Evolutionary conservation across 345 rosid genomes (phyloP).

Genomic region (Noccaea bulbosa): DNA sequence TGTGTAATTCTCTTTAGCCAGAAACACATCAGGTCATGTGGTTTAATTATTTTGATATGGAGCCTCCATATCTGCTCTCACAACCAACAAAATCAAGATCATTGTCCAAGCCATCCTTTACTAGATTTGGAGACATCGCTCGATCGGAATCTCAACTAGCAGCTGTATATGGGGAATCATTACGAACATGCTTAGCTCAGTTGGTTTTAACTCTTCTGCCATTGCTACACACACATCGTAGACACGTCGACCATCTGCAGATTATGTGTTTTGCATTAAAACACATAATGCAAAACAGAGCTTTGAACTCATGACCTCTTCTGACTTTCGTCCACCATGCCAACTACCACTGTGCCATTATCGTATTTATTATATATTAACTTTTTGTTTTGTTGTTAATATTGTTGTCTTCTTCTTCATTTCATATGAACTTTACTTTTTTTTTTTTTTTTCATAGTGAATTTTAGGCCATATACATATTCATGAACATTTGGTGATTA

Average conservation of each 20-base stretch:
- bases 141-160: background rate
- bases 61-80: background rate
- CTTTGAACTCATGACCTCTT: no score
- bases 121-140: background rate
- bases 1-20: background rate
- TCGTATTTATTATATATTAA: no score
- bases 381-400: no score
- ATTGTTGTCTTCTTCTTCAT: no score
- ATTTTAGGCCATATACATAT: no score
- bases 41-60: background rate
- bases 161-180: background rate
- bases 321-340: no score
- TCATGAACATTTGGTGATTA: no score
- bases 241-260: background rate
- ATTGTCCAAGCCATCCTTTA: background rate
- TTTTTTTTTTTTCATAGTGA: no score
- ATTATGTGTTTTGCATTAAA: no score
- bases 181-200: background rate
- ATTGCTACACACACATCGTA: background rate
- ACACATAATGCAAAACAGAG: no score
- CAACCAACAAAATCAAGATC: background rate
- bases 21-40: background rate
- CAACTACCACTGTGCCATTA: no score
- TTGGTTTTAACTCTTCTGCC: background rate
- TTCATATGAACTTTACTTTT: no score